These are phyloP conservation scores for Solanum acaule DNA, from an alignment of 257 asterid species.

Conservation along the genomic window DNA sequence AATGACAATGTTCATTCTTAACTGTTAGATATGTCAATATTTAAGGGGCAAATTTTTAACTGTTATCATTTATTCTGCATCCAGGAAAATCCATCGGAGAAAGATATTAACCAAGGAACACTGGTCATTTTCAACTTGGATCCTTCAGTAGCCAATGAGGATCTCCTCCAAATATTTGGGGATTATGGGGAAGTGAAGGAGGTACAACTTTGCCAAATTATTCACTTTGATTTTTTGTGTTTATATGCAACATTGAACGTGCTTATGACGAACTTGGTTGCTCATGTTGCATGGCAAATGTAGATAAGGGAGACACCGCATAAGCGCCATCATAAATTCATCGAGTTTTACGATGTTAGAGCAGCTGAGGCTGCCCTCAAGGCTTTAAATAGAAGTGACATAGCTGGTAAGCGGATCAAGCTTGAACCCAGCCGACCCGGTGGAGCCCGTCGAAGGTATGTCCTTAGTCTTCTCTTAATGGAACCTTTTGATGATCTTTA, in stretches of 20 bases:
- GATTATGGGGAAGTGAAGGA: slow-evolving; percentile 97
- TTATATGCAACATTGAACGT: not conserved
- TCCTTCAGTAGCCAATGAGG: slow-evolving; percentile 87
- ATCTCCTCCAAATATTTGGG: slow-evolving; percentile 89
- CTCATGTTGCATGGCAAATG: slow-evolving; percentile 3
- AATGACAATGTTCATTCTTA: not conserved
- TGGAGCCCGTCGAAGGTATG: slow-evolving; percentile 88
- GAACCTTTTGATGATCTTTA: not conserved
- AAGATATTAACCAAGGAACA: slow-evolving; percentile 94
- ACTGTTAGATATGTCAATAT: not conserved
- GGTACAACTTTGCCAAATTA: slow-evolving; percentile 28
- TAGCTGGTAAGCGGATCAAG: slow-evolving; percentile 88
- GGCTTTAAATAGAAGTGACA: slow-evolving; percentile 83
- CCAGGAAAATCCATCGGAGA: slow-evolving; percentile 97
- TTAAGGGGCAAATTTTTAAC: not conserved
- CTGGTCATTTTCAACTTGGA: slow-evolving; percentile 93
- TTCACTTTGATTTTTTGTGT: not conserved
- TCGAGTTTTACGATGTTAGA: slow-evolving; percentile 89
- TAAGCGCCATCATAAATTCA: slow-evolving; percentile 91
- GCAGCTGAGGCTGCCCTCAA: slow-evolving; percentile 95
- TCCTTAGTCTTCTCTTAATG: not conserved
- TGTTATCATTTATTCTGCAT: slow-evolving; percentile 1
- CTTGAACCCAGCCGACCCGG: slow-evolving; percentile 98
- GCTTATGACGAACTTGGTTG: not conserved
- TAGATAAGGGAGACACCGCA: slow-evolving; percentile 97